Conservation (phyloP, 139 green algal species). For the Micromonas pusilla region DNA sequence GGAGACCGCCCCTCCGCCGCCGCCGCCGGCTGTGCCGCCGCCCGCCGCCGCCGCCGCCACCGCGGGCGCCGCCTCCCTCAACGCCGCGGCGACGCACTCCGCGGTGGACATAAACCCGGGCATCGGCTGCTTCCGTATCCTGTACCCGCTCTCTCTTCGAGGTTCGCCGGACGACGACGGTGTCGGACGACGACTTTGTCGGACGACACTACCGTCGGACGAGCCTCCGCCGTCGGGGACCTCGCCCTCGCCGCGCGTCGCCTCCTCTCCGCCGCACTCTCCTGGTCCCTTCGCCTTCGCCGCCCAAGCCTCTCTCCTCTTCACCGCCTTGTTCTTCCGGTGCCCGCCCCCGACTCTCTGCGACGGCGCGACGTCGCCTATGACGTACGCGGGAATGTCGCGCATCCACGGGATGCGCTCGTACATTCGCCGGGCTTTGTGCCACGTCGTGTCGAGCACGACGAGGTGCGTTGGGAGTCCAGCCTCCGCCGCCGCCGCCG, state of each 20-base stretch:
- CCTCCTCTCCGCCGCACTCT: no score
- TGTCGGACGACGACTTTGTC: no score
- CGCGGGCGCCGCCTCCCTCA: not conserved
- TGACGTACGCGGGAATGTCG: not conserved
- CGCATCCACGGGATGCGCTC: constrained; percentile 1
- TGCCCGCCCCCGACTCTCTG: no score
- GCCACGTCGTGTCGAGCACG: constrained; percentile 2
- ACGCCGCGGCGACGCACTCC: not conserved
- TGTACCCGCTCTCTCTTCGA: not conserved
- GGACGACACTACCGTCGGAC: no score
- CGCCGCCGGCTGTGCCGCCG: no score
- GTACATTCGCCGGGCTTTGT: constrained; percentile 4
- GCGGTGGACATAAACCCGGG: not conserved
- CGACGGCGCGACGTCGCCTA: not conserved
- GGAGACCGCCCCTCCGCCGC: not conserved
- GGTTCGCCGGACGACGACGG: not conserved
- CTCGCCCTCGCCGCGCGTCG: no score
- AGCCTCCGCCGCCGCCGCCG: not conserved
- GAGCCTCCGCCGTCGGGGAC: no score
- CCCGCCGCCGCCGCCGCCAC: no score
- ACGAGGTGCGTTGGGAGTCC: constrained; percentile 2
- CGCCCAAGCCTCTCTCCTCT: no score
- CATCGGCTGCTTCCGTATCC: constrained; percentile 1
- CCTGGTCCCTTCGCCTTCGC: no score
- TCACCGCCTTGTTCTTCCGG: no score